Evolutionary conservation across 2,329 filamentous ascomycete species (phyloP), one percentile per base, ranked within the genome.

Genomic region (Paracoccidioides brasiliensis): DNA sequence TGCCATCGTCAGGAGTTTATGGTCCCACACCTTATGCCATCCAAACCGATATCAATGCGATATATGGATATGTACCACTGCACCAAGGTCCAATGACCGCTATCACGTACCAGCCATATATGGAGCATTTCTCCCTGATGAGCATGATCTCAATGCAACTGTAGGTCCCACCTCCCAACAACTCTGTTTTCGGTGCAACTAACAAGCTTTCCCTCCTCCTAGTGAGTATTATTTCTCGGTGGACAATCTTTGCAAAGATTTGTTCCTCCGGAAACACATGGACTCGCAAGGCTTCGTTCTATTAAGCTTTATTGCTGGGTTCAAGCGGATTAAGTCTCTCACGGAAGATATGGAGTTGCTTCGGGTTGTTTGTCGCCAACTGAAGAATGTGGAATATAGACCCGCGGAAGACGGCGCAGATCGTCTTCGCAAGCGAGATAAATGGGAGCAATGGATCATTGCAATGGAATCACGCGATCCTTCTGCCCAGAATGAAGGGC

Each of bases 151-250:
- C 75, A 59, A 79, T 76, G 63, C 83, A 84, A 65, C 67, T 80
- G 74, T 80, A 75, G 68, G 76, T 67, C 53, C 53, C 44, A 28
- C 15, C n/a, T 55, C 41, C n/a, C 5, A 5, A 9, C 15, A 9
- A 54, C 41, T 14, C 33, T 46, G 30, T 12, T 40, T 37, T 14
- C 46, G 42, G 43, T 44, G 46, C 42, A 37, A 7, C 43, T 54
- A 54, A 54, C 33, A 30, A 54, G 22, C 46, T 42, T 54, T 22
- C 22, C 22, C 22, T 22, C 2, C 22, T 22, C 22, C 12, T 66
- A 80, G 90, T 41, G 89, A 95, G 65, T 98, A 96, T 75, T 98
- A 98, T 72, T 95, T 98, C 73, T 97, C 91, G 0, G 80, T 95
- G 33, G 88, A 96, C 66, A 98, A 98, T 68, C 78, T 97, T 52